phyloP scores from a whole-genome alignment of 2,329 filamentous ascomycete genomes.

The Monilinia polystroma region DNA sequence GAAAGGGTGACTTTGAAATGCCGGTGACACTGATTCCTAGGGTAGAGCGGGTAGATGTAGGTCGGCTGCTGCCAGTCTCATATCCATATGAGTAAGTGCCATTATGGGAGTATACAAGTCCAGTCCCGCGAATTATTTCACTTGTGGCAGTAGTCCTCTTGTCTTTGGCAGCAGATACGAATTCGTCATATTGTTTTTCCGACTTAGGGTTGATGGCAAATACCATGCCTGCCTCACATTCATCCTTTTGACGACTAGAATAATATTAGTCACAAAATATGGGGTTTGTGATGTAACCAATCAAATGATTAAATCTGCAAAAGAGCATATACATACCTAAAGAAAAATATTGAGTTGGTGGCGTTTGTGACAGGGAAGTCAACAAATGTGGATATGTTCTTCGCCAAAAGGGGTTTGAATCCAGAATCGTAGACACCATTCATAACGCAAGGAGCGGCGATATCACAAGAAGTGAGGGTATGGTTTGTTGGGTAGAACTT shows the following conservation, averaged over 20 bases:
- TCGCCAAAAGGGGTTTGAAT: slow-evolving; percentile 17
- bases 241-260: slow-evolving; percentile 20
- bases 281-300: not conserved
- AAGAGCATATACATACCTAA: slow-evolving; percentile 9
- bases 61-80: not conserved
- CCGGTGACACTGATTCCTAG: slow-evolving; percentile 9
- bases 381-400: slow-evolving; percentile 23
- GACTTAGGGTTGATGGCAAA: slow-evolving; percentile 26
- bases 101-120: slow-evolving; percentile 12
- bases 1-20: slow-evolving; percentile 3
- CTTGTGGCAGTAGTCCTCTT: slow-evolving; percentile 3
- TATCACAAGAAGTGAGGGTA: slow-evolving; percentile 23
- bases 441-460: slow-evolving; percentile 19
- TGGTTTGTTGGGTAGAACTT: slow-evolving; percentile 23
- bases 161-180: slow-evolving; percentile 17
- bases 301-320: not conserved
- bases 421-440: slow-evolving; percentile 26
- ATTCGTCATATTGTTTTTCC: slow-evolving; percentile 15
- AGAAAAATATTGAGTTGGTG: slow-evolving; percentile 21
- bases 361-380: slow-evolving; percentile 25
- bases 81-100: slow-evolving; percentile 17
- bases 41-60: not conserved
- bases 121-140: not conserved
- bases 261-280: slow-evolving; percentile 11
- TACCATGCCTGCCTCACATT: slow-evolving; percentile 27